Percentiles rank a stretch among this genome's conserved stretches.
Evolutionary conservation across 2,329 filamentous ascomycete species (phyloP).

Genomic region (Incumbomyces lentus): DNA sequence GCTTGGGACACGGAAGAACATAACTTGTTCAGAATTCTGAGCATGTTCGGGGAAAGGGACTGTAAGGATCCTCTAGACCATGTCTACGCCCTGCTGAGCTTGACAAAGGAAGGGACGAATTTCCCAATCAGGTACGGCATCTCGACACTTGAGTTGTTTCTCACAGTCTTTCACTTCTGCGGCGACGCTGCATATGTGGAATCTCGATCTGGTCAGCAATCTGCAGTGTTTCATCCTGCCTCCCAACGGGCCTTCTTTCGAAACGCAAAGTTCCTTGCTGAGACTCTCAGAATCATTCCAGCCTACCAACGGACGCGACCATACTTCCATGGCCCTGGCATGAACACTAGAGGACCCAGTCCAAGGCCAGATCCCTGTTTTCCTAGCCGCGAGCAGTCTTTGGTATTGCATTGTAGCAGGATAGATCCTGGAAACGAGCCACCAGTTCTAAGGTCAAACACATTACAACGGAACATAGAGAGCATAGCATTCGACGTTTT

Average conservation of each 20-base stretch:
- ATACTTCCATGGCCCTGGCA: neutral
- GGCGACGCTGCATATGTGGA: neutral
- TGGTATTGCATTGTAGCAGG: neutral
- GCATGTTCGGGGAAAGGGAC: constrained; percentile 5
- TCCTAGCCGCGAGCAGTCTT: neutral
- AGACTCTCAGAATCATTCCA: neutral
- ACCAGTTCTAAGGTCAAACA: constrained; percentile 4
- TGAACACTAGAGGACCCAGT: neutral
- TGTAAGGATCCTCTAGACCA: constrained; percentile 5
- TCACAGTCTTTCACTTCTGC: constrained; percentile 4
- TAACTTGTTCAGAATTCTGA: constrained; percentile 7
- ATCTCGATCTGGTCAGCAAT: neutral
- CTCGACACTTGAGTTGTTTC: neutral
- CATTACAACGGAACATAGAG: neutral
- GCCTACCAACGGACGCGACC: constrained; percentile 3
- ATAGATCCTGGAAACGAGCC: constrained; percentile 2
- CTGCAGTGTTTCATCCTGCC: neutral
- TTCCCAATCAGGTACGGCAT: constrained; percentile 5
- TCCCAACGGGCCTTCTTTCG: constrained; percentile 6
- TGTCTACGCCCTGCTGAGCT: constrained; percentile 1
- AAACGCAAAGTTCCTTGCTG: constrained; percentile 4
- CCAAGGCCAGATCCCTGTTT: constrained; percentile 4
- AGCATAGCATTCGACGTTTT: neutral
- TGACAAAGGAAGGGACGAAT: neutral
- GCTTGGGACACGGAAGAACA: constrained; percentile 1